Evolutionary conservation across 1,284 basidiomycete genomes (phyloP).

Genomic region (Sporisorium sorghi): DNA sequence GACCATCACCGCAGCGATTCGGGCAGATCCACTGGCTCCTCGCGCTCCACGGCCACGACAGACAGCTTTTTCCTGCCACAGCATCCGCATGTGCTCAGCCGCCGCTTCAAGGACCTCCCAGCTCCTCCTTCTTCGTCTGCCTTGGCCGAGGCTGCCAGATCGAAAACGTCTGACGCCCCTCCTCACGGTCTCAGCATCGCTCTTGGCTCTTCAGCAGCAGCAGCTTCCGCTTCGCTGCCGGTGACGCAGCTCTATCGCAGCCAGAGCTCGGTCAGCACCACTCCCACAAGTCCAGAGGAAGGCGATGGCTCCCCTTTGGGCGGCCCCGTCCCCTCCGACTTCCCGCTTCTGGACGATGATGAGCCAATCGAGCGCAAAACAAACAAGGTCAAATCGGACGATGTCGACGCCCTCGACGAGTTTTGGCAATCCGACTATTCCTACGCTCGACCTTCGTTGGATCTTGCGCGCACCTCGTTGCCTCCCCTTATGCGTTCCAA

Average conservation of each 20-base stretch:
- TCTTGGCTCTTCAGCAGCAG: not conserved
- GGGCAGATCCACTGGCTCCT: slow-evolving; percentile 40
- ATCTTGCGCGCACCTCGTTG: slow-evolving; percentile 11
- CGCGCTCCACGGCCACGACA: slow-evolving; percentile 37
- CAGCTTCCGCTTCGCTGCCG: not conserved
- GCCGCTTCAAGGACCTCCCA: slow-evolving; percentile 31
- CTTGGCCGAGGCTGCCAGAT: slow-evolving; percentile 3
- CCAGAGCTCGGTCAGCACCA: slow-evolving; percentile 49
- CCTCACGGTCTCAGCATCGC: slow-evolving; percentile 23
- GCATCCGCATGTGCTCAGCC: slow-evolving; percentile 25
- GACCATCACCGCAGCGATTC: slow-evolving; percentile 46
- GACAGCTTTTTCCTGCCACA: slow-evolving; percentile 46
- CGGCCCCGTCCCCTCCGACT: slow-evolving; percentile 4
- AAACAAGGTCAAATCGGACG: not conserved
- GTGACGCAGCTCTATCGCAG: slow-evolving; percentile 23
- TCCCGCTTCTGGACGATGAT: slow-evolving; percentile 10
- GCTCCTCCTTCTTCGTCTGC: slow-evolving; percentile 14
- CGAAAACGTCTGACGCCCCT: not conserved
- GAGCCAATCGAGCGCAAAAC: not conserved
- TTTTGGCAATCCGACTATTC: slow-evolving; percentile 44
- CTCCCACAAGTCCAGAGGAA: slow-evolving; percentile 50
- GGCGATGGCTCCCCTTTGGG: slow-evolving; percentile 17
- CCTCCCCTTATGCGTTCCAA: slow-evolving; percentile 40
- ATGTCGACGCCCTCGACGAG: slow-evolving; percentile 18
- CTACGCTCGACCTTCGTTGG: slow-evolving; percentile 25